These are phyloP conservation scores for Blastocystis hominis DNA, from an alignment of 352 stramenopile species.

Conservation along the genomic window DNA sequence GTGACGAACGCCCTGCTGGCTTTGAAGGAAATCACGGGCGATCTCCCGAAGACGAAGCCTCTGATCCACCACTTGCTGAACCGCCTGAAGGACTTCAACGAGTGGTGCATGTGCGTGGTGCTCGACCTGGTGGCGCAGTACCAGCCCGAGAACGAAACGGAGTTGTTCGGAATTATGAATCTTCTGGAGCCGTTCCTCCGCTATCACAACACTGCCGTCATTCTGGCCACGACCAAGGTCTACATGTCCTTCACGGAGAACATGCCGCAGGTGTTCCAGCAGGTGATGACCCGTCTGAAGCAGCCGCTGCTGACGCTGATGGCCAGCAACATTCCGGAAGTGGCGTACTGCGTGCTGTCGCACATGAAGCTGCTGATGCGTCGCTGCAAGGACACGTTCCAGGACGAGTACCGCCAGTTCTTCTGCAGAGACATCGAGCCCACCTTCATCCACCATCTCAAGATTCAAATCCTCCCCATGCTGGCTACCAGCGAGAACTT, in stretches of 20 bases:
- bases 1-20: constrained; percentile 90
- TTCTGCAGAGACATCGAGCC: constrained; percentile 95
- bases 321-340: constrained; percentile 78
- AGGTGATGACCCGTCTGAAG: constrained; percentile 80
- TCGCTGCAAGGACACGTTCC: constrained; percentile 85
- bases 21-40: constrained; percentile 95
- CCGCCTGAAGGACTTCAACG: constrained; percentile 93
- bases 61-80: constrained; percentile 93
- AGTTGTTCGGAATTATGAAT: constrained; percentile 97
- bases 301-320: constrained; percentile 94
- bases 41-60: constrained; percentile 88
- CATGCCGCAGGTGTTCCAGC: constrained; percentile 76
- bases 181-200: constrained; percentile 84
- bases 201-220: constrained; percentile 85
- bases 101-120: constrained; percentile 93
- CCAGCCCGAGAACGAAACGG: constrained; percentile 79
- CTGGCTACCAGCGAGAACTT: constrained; percentile 84
- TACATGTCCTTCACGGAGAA: constrained; percentile 89
- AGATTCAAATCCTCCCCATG: constrained; percentile 86
- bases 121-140: constrained; percentile 85
- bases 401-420: constrained; percentile 90
- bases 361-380: constrained; percentile 87
- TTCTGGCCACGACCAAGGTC: constrained; percentile 87
- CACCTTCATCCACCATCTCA: constrained; percentile 91
- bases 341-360: constrained; percentile 87